Evolutionary conservation across 2,329 filamentous ascomycete species (phyloP).

Genomic region (Epichloe typhina): DNA sequence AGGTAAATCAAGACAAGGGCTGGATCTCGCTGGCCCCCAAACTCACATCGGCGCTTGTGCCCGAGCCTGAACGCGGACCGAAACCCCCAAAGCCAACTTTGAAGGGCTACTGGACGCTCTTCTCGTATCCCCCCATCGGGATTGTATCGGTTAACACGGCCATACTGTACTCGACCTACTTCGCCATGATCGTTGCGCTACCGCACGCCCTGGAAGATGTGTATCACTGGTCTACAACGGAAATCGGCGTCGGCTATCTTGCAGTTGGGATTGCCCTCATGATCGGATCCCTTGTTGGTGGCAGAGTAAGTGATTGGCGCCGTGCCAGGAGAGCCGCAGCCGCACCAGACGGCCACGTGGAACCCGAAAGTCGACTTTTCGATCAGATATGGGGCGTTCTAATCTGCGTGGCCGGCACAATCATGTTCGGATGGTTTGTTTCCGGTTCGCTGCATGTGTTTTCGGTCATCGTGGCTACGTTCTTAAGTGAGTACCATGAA

Average conservation of each 20-base stretch:
- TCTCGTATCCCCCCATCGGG: slow-evolving; percentile 19
- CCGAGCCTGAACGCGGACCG: slow-evolving; percentile 13
- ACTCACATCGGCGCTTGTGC: slow-evolving; percentile 12
- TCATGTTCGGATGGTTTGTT: slow-evolving; percentile 29
- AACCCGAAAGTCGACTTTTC: slow-evolving; percentile 24
- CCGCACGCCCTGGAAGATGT: slow-evolving; percentile 16
- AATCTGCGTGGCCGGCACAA: slow-evolving; percentile 21
- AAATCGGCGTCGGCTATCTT: slow-evolving; percentile 23
- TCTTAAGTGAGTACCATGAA: slow-evolving; percentile 13
- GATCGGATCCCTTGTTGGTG: slow-evolving; percentile 23
- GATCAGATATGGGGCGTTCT: slow-evolving; percentile 27
- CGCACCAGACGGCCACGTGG: slow-evolving; percentile 9
- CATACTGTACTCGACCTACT: slow-evolving; percentile 20
- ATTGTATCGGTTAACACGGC: slow-evolving; percentile 21
- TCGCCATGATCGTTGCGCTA: slow-evolving; percentile 18
- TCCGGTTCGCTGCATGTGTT: slow-evolving; percentile 15
- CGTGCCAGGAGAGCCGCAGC: slow-evolving; percentile 11
- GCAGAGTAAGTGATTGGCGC: slow-evolving; percentile 24
- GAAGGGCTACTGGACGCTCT: slow-evolving; percentile 15
- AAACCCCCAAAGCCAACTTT: slow-evolving; percentile 17
- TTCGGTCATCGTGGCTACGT: slow-evolving; percentile 16
- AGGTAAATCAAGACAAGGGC: slow-evolving; percentile 10
- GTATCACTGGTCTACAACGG: slow-evolving; percentile 21
- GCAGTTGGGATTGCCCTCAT: slow-evolving; percentile 13
- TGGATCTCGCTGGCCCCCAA: slow-evolving; percentile 11